Conservation (phyloP, 768 basidiomycete genomes). For the Mycena galericulata region DNA sequence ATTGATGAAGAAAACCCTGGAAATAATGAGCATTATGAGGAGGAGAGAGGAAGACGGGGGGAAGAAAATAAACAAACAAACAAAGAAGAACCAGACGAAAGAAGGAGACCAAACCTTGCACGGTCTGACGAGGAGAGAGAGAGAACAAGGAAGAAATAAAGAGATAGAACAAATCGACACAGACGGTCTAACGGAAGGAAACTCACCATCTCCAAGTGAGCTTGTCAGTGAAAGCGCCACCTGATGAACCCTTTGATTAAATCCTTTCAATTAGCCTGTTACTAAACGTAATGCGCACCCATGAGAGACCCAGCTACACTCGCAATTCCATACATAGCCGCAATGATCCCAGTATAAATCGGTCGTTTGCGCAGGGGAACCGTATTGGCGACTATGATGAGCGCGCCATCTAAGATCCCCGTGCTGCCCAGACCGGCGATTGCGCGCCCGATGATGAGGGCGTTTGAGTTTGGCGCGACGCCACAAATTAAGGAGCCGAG, state of each 20-base stretch:
- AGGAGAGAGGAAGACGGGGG: too few relatives aligned
- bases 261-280: too few relatives aligned
- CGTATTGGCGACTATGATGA: conserved; percentile 27
- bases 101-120: too few relatives aligned
- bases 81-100: too few relatives aligned
- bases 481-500: too few relatives aligned
- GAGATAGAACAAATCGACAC: too few relatives aligned
- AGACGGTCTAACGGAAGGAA: neutral
- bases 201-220: neutral
- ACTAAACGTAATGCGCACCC: too few relatives aligned
- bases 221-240: neutral
- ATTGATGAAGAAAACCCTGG: neutral
- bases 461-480: conserved; percentile 18
- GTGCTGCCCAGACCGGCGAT: conserved; percentile 23
- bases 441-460: conserved; percentile 27
- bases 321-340: conserved; percentile 19
- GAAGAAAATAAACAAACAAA: too few relatives aligned
- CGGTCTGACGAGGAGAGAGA: too few relatives aligned
- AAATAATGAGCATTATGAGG: neutral
- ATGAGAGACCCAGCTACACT: too few relatives aligned
- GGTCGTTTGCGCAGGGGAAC: conserved; percentile 19
- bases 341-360: conserved; percentile 16
- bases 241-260: too few relatives aligned
- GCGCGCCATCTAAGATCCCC: conserved; percentile 11
- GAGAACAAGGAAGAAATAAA: too few relatives aligned